Percentiles rank a stretch among this genome's conserved stretches.
phyloP scores from a whole-genome alignment of 1,284 basidiomycete species.

The Pseudozyma hubeiensis region DNA sequence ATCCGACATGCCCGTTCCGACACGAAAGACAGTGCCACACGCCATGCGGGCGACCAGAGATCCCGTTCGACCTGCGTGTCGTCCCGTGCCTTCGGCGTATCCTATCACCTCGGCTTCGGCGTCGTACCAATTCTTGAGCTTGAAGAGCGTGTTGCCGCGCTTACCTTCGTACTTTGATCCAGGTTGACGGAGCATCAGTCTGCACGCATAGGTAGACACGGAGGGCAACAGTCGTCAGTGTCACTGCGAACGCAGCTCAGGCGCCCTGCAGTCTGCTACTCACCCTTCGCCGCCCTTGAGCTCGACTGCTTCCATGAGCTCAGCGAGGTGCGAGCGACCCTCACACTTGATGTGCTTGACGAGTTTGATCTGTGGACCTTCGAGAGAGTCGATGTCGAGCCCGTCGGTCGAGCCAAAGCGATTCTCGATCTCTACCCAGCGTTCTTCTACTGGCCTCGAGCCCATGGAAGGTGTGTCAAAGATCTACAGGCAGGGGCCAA shows the following conservation, averaged over 20 bases:
- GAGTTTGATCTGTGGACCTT: slow-evolving; percentile 71
- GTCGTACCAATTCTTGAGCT: slow-evolving; percentile 79
- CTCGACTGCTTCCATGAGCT: slow-evolving; percentile 74
- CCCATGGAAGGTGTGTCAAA: slow-evolving; percentile 77
- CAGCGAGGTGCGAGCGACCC: slow-evolving; percentile 73
- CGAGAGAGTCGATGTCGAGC: slow-evolving; percentile 27
- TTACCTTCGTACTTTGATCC: slow-evolving; percentile 73
- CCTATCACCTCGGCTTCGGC: slow-evolving; percentile 77
- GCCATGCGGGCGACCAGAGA: slow-evolving; percentile 76
- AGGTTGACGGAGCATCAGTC: slow-evolving; percentile 76
- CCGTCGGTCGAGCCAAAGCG: slow-evolving; percentile 71
- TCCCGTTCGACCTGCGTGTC: slow-evolving; percentile 73
- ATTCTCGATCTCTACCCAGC: slow-evolving; percentile 72
- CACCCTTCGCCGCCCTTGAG: slow-evolving; percentile 75
- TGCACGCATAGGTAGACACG: slow-evolving; percentile 14
- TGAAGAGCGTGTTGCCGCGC: slow-evolving; percentile 74
- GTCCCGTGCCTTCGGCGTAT: slow-evolving; percentile 74
- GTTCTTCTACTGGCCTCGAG: slow-evolving; percentile 74
- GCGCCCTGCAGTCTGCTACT: not conserved
- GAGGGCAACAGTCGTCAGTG: not conserved
- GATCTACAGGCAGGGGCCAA: slow-evolving; percentile 69
- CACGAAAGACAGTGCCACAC: slow-evolving; percentile 71
- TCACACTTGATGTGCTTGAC: slow-evolving; percentile 74
- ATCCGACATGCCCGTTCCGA: slow-evolving; percentile 64
- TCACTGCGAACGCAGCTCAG: not conserved